Conservation (phyloP, 129 eudicot genomes). For the Artemisia tridentata region DNA sequence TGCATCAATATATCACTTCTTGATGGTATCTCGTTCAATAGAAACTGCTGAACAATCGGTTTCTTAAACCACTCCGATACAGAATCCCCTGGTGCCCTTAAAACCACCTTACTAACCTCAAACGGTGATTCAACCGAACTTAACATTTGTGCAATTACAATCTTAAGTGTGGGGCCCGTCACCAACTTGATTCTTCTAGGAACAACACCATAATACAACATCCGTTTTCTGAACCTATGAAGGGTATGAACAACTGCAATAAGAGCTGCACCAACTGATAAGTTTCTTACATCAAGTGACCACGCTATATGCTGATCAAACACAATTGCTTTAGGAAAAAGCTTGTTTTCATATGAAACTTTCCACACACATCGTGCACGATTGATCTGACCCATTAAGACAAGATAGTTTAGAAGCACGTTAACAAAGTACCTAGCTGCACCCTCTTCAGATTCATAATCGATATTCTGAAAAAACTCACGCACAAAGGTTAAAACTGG, state of each 20-base stretch:
- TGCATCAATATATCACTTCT: slow-evolving; percentile 96
- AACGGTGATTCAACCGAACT: slow-evolving; percentile 86
- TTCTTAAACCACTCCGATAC: slow-evolving; percentile 97
- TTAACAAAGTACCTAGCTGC: slow-evolving; percentile 89
- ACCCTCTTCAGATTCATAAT: slow-evolving; percentile 91
- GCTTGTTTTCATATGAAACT: slow-evolving; percentile 93
- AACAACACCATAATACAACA: slow-evolving; percentile 95
- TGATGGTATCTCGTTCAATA: slow-evolving; percentile 91
- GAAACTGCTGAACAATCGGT: slow-evolving; percentile 96
- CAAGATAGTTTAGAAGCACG: slow-evolving; percentile 91
- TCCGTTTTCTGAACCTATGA: slow-evolving; percentile 91
- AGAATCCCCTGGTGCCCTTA: slow-evolving; percentile 97
- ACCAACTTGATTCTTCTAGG: slow-evolving; percentile 92
- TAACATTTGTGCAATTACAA: slow-evolving; percentile 82
- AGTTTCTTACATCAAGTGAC: slow-evolving; percentile 97
- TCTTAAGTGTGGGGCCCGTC: slow-evolving; percentile 90
- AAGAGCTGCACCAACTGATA: slow-evolving; percentile 96
- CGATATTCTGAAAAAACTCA: slow-evolving; percentile 89
- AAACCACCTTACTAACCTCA: slow-evolving; percentile 95
- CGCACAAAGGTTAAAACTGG: slow-evolving; percentile 88
- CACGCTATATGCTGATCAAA: slow-evolving; percentile 99
- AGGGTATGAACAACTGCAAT: slow-evolving; percentile 96
- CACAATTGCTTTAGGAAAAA: slow-evolving; percentile 95
- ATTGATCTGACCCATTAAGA: slow-evolving; percentile 94
- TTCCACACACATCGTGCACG: slow-evolving; percentile 99